Percentiles rank a stretch among this genome's conserved stretches.
Conservation (phyloP, 2,329 filamentous ascomycete genomes). For the Fusarium torulosum region DNA sequence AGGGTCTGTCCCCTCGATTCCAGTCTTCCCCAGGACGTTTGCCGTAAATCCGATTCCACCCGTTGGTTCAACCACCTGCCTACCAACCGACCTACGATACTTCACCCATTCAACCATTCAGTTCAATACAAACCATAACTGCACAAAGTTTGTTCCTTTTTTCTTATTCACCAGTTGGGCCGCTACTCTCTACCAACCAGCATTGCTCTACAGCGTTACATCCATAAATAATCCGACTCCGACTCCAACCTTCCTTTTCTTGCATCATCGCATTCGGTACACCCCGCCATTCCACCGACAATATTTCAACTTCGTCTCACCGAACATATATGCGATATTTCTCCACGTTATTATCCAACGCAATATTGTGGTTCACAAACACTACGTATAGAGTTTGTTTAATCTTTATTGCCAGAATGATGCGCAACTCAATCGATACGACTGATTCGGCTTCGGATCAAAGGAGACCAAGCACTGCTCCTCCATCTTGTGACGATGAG, state of each 20-base stretch:
- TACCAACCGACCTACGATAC: not conserved
- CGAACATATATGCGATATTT: conserved; percentile 23
- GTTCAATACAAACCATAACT: not conserved
- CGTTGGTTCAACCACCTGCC: conserved; percentile 13
- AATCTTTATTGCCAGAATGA: not conserved
- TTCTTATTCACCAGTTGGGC: not conserved
- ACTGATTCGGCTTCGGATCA: conserved; percentile 11
- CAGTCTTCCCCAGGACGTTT: conserved; percentile 14
- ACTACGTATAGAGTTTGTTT: not conserved
- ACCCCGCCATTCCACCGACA: conserved; percentile 31
- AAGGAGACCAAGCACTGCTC: conserved; percentile 34
- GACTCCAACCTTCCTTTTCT: not conserved
- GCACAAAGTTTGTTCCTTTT: not conserved
- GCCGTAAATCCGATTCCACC: conserved; percentile 42
- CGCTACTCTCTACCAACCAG: not conserved
- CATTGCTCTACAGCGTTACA: not conserved
- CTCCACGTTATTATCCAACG: conserved; percentile 5
- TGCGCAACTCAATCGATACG: not conserved
- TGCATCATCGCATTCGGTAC: conserved; percentile 13
- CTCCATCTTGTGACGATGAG: conserved; percentile 38
- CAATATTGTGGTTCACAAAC: not conserved
- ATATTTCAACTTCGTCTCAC: conserved; percentile 32
- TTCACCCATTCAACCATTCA: conserved; percentile 1
- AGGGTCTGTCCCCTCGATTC: conserved; percentile 26
- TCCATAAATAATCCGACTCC: not conserved